Evolutionary conservation across 257 asterid species (phyloP).

Genomic region (Ilex aquifolium): DNA sequence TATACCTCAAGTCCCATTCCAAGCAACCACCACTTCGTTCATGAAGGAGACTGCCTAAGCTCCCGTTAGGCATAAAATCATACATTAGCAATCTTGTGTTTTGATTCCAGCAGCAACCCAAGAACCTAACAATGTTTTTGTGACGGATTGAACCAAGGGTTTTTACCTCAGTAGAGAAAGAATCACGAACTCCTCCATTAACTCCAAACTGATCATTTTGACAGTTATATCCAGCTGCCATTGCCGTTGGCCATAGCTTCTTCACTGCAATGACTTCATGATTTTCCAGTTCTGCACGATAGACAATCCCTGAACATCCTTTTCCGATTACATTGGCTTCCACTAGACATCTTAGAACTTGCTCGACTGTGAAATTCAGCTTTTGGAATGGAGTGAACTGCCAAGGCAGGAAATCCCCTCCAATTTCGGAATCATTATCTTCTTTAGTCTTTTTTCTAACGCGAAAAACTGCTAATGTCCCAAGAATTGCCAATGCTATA

Average conservation of each 20-base stretch:
- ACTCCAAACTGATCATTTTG: conserved; percentile 2
- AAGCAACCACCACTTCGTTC: conserved; percentile 29
- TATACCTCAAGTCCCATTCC: conserved; percentile 39
- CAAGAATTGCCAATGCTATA: conserved; percentile 33
- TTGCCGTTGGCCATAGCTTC: conserved; percentile 37
- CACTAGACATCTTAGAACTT: conserved; percentile 36
- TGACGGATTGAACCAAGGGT: conserved; percentile 42
- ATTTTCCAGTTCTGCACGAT: conserved; percentile 31
- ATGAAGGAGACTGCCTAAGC: conserved; percentile 40
- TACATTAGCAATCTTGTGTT: conserved; percentile 39
- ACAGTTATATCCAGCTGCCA: conserved; percentile 11
- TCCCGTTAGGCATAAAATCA: conserved; percentile 47
- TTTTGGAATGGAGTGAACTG: conserved; percentile 47
- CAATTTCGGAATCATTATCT: conserved; percentile 39
- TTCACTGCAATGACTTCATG: conserved; percentile 40
- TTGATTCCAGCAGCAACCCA: conserved; percentile 42
- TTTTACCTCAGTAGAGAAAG: conserved; percentile 39
- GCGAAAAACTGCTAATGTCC: conserved; percentile 29
- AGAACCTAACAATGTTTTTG: conserved; percentile 42
- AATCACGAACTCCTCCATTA: conserved; percentile 31
- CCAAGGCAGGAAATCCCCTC: conserved; percentile 41
- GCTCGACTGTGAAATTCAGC: conserved; percentile 32
- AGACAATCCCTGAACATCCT: conserved; percentile 44
- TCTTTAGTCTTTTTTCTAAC: conserved; percentile 25
- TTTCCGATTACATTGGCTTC: conserved; percentile 41